Evolutionary conservation across 345 rosid species (phyloP), one percentile per base, ranked within the genome.

Genomic region (Camelina laxa): DNA sequence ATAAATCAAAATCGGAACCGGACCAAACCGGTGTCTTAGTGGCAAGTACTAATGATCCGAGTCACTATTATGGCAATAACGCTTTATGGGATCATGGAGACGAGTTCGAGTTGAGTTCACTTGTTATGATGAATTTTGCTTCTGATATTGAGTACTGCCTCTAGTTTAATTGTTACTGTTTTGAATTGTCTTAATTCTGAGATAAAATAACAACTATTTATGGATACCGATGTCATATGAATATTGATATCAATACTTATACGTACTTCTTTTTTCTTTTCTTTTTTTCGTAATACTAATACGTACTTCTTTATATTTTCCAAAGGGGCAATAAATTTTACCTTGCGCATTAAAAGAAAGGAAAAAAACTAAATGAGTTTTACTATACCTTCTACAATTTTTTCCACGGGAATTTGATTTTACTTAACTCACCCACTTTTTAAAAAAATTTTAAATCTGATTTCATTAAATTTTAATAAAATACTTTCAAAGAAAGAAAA

Each of bases 81-180:
- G 38, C 82, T 66, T 77, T 79, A n/a, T 84, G 85, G 80, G 5
- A 66, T 80, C 60, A 72, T 70, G 81, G 60, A 60, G 71, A 70
- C 58, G 79, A 74, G 16, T 57, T 78, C 10, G 79, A 75, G 22
- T 49, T 85, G 13, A 79, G 71, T 39, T 36, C 68, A 33, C 60
- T 78, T 12, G 39, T 33, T 44, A 61, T 79, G 77, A 69, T 79
- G 79, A 79, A 83, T 35, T 71, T 79, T 31, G 63, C 78, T 45
- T 64, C 84, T 55, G 75, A 72, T 72, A 22, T 50, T 72, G 69
- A 51, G n/a, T 79, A 57, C 57, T 65, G 41, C 65, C 57, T 33
- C 41, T 73, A 45, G 60, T 64, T 44, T 61, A 21, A 50, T n/a
- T 31, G 2, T 19, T 61, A 5, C 6, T 59, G 16, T 38, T 16